Evolutionary conservation across 2,329 filamentous ascomycete genomes (phyloP), one percentile per base, ranked within the genome.

Genomic region (Xylaria sp.): DNA sequence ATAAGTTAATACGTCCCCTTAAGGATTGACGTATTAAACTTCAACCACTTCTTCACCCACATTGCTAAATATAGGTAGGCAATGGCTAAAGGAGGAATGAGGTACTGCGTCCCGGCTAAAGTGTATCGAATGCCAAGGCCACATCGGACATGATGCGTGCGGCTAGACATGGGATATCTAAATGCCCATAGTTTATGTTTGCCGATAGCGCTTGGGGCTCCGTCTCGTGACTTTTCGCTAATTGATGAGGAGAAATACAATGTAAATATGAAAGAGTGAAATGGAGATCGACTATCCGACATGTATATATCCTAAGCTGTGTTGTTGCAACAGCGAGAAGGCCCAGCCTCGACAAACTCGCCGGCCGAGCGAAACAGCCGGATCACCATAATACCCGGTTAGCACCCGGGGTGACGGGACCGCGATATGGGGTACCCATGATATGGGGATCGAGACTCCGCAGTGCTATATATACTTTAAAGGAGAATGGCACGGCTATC

Each of bases 341-440:
- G 14, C 21, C 42, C 32, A 60, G 36, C n/a, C 12, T 30, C 19
- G 48, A 11, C n/a, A n/a, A 19, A 3, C 9, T 34, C 21, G 32
- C 58, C 30, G 21, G 58, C 55, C 51, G 32, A 61, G 27, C 45
- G 36, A 47, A 67, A 59, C 48, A 67, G 65, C 65, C 60, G 59
- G 54, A 34, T 57, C 36, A 24, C 39, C 36, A 67, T 58, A 67
- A 67, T 64, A 67, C 65, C 65, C 65, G 65, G 65, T 30, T 59
- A 30, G 36, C 30, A 32, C 14, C 21, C 50, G 65, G 64, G 45
- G 59, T 19, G 30, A 59, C 54, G 65, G 65, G 34, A 62, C 59
- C 50, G 39, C 21, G 36, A 42, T 59, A 64, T 59, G n/a, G 34
- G 50, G 50, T 53, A 27, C 2, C 24, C 24, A 61, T 36, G 32